A percentile compares a stretch with the other conserved stretches of the same genome.
phyloP scores from a whole-genome alignment of 2,329 filamentous ascomycete species.

The Trichoderma afroharzianum region DNA sequence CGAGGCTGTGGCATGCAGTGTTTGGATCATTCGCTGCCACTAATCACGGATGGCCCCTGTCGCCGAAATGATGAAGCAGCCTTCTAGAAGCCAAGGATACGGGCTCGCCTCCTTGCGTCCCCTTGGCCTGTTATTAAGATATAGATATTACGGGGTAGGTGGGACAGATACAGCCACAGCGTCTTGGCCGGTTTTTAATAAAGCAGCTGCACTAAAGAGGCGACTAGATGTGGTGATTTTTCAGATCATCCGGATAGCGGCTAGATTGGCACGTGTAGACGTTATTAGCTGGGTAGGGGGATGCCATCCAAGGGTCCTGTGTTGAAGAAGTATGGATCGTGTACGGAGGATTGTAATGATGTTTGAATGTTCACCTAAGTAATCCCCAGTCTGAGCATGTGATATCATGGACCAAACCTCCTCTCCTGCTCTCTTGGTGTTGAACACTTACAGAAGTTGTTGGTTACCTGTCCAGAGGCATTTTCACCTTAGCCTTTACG shows the following conservation, averaged over 20 bases:
- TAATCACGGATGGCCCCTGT: slow-evolving; percentile 1
- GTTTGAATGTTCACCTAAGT: background rate
- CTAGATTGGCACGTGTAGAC: slow-evolving; percentile 6
- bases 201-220: background rate
- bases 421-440: background rate
- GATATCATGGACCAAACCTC: background rate
- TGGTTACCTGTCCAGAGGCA: background rate
- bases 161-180: background rate
- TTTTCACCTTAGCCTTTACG: background rate
- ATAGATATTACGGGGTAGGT: slow-evolving; percentile 8
- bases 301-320: background rate
- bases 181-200: background rate
- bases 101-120: background rate
- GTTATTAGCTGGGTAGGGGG: background rate
- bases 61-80: slow-evolving; percentile 15
- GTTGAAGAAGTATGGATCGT: background rate
- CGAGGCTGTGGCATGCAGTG: background rate
- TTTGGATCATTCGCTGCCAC: background rate
- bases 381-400: background rate
- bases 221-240: background rate
- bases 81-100: slow-evolving; percentile 8
- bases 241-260: slow-evolving; percentile 5
- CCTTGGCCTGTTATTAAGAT: background rate
- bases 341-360: background rate
- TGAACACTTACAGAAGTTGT: background rate